Conservation (phyloP, 2,329 filamentous ascomycete genomes). For the Pseudogymnoascus sp. region DNA sequence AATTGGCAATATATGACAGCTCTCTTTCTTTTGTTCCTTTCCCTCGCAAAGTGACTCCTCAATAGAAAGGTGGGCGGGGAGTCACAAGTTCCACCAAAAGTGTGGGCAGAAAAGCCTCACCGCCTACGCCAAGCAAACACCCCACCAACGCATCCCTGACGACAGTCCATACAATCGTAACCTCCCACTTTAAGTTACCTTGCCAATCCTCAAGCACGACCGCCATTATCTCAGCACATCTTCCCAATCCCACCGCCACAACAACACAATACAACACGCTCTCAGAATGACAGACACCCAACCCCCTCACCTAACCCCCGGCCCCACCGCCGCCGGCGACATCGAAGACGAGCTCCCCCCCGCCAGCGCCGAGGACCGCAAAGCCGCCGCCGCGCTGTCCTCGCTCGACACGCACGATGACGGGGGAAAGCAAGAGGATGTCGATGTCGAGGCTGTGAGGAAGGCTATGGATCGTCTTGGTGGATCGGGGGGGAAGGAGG, state of each 20-base stretch:
- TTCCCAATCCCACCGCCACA: not conserved
- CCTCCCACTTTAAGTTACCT: not conserved
- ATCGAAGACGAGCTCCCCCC: slow-evolving; percentile 46
- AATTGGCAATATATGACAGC: not conserved
- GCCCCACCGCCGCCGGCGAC: slow-evolving; percentile 46
- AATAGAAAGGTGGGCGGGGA: no score
- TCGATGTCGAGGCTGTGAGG: slow-evolving; percentile 61
- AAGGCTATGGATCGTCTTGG: slow-evolving; percentile 62
- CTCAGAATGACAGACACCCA: slow-evolving; percentile 54
- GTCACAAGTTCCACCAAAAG: not conserved
- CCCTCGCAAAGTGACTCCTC: not conserved
- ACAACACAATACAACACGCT: not conserved
- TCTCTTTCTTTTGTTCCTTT: not conserved
- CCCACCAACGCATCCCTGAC: not conserved
- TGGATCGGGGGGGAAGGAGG: slow-evolving; percentile 25
- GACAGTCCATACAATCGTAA: not conserved
- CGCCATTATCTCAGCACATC: no score
- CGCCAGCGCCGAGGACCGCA: slow-evolving; percentile 63
- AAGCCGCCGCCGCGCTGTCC: slow-evolving; percentile 65
- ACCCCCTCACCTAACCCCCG: slow-evolving; percentile 49
- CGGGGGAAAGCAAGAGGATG: slow-evolving; percentile 33
- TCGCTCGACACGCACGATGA: slow-evolving; percentile 50
- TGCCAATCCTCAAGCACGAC: no score
- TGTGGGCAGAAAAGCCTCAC: not conserved
- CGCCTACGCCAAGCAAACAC: not conserved